A percentile compares a stretch with the other conserved stretches of the same genome.
phyloP scores from a whole-genome alignment of 2,329 filamentous ascomycete species.

The Bipolaris gigantea region DNA sequence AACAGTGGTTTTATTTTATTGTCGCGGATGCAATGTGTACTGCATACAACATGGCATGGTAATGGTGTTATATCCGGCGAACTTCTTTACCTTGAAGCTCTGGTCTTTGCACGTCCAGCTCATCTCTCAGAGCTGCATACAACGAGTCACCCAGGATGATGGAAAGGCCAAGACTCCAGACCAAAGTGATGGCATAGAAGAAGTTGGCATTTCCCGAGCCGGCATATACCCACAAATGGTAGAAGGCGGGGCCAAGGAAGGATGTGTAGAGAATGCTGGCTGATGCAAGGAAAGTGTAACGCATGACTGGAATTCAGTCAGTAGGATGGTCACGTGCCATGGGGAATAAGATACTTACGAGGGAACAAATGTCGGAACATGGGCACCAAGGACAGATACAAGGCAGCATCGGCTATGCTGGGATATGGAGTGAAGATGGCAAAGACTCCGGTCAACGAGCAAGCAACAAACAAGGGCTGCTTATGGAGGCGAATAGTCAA shows the following conservation, averaged over 20 bases:
- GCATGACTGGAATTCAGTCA: constrained; percentile 65
- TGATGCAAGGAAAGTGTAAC: constrained; percentile 86
- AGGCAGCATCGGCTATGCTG: constrained; percentile 82
- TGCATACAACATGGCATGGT: neutral
- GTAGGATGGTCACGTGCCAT: neutral
- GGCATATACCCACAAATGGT: constrained; percentile 97
- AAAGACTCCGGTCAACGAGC: constrained; percentile 84
- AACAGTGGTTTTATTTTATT: neutral
- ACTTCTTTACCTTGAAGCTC: constrained; percentile 89
- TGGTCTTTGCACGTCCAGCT: constrained; percentile 89
- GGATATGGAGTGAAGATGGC: constrained; percentile 97
- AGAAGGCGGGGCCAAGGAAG: constrained; percentile 90
- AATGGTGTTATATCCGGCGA: constrained; percentile 69
- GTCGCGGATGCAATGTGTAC: neutral
- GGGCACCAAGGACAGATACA: constrained; percentile 81
- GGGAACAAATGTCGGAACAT: constrained; percentile 92
- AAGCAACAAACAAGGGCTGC: constrained; percentile 84
- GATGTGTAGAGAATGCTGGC: constrained; percentile 84
- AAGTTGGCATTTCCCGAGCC: constrained; percentile 98
- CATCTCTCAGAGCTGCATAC: constrained; percentile 86
- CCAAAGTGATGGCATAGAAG: constrained; percentile 98
- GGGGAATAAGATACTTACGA: constrained; percentile 52
- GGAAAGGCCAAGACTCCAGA: constrained; percentile 90
- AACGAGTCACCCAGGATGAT: constrained; percentile 84
- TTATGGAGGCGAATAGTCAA: constrained; percentile 78